Evolutionary conservation across 2,329 filamentous ascomycete genomes (phyloP), one percentile per base, ranked within the genome.

Genomic region (Colletotrichum incanum): DNA sequence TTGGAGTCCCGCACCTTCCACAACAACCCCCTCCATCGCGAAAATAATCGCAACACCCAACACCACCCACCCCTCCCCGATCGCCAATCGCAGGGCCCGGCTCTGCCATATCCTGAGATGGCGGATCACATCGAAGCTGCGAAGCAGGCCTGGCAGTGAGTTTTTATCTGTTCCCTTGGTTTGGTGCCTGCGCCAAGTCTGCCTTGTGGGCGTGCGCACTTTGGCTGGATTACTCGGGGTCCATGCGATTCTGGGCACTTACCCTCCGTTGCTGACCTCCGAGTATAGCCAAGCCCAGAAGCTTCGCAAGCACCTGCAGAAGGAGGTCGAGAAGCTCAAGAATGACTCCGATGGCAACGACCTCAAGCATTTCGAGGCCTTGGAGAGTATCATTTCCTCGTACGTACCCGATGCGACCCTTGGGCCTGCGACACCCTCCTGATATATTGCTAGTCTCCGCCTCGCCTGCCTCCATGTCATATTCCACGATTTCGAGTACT

Each of bases 381-480:
- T 86, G 55, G 85, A 87, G 74, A 79, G 81, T 41, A 74, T 81
- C 67, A 78, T 87, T 77, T 82, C 84, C 63, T 80, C 82, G 84
- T 86, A 76, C 77, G 83, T 75, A 74, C 8, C 56, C 37, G 62
- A 59, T 54, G 47, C 61, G 20, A 71, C 66, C 73, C 67, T 18
- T 34, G 50, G 23, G 23, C 49, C 28, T 28, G 12, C 37, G 59
- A 23, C 12, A 8, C n/a, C 50, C 39, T 67, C 54, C 67, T 75
- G 59, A 79, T 70, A 52, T 20, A 55, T 56, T 58, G 9, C 39
- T 77, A 93, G 92, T 76, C 91, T 93, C 80, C 94, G 94, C 75
- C 84, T 91, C 61, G 88, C 89, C 71, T 95, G 92, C 79, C 91
- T 95, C 79, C 87, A 89, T 75, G 89, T 91, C 68, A 91, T 96